A percentile compares a stretch with the other conserved stretches of the same genome.
Conservation (phyloP, 2,329 filamentous ascomycete species). For the Sporothrix pseudoabietina region DNA sequence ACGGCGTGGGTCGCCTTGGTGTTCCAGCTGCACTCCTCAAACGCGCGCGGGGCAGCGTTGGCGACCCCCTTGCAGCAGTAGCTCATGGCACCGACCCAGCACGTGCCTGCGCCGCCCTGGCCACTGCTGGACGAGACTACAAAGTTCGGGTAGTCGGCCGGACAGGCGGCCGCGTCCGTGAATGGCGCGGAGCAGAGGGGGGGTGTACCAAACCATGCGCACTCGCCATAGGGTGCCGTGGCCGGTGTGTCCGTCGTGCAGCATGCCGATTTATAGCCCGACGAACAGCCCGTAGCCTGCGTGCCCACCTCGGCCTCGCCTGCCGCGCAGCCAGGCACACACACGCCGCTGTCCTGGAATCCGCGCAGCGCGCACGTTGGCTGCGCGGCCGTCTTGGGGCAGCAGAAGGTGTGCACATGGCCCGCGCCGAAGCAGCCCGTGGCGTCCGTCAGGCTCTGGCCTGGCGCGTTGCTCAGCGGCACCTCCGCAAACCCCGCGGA, state of each 20-base stretch:
- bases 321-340: background rate
- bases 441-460: background rate
- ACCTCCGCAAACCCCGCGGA: background rate
- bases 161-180: background rate
- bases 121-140: background rate
- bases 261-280: background rate
- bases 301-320: conserved; percentile 12
- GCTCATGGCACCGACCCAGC: conserved; percentile 7
- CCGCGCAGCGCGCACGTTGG: background rate
- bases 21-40: background rate
- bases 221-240: background rate
- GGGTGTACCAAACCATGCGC: background rate
- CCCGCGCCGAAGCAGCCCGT: background rate
- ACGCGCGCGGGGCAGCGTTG: background rate
- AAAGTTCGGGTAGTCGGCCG: background rate
- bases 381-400: background rate
- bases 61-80: background rate
- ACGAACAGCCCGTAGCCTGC: background rate
- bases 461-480: background rate
- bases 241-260: background rate
- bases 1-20: background rate
- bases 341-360: conserved; percentile 6
- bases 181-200: background rate
- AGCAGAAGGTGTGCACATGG: background rate
- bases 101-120: background rate